Conservation (phyloP, 306 rosid genomes). For the Gleditsia sinensis region DNA sequence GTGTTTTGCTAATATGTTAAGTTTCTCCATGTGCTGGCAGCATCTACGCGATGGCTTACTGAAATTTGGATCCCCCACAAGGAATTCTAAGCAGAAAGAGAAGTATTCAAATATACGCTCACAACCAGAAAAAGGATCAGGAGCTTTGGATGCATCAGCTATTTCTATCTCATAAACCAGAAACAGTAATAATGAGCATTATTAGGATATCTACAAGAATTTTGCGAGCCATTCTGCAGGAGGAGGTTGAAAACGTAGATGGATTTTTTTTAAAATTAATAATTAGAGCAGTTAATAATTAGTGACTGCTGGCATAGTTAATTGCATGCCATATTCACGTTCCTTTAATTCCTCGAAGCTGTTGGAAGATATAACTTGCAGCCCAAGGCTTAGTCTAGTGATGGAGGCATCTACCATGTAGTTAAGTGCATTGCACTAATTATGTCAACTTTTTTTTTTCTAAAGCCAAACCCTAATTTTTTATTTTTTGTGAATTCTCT, state of each 20-base stretch:
- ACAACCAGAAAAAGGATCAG: neutral
- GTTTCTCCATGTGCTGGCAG: neutral
- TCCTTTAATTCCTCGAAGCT: slow-evolving; percentile 2
- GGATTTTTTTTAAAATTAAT: too few species aligned
- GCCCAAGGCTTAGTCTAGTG: too few species aligned
- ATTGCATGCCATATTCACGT: neutral
- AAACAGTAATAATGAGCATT: neutral
- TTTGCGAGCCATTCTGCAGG: neutral
- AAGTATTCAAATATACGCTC: neutral
- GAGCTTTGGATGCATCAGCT: neutral
- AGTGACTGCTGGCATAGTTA: neutral
- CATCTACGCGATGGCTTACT: neutral
- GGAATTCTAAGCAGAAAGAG: neutral
- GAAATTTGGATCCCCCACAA: neutral
- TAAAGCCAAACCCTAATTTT: too few species aligned
- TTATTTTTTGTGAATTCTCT: too few species aligned
- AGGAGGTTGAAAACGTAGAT: too few species aligned
- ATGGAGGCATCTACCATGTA: too few species aligned
- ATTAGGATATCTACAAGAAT: neutral
- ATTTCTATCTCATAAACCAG: neutral
- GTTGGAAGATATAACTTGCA: too few species aligned
- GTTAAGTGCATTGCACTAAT: too few species aligned
- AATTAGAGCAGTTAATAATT: neutral
- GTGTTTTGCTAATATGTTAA: neutral
- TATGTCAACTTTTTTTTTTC: too few species aligned